Evolutionary conservation across 2,329 filamentous ascomycete genomes (phyloP), one percentile per base, ranked within the genome.

Genomic region (Aspergillus jensenii): DNA sequence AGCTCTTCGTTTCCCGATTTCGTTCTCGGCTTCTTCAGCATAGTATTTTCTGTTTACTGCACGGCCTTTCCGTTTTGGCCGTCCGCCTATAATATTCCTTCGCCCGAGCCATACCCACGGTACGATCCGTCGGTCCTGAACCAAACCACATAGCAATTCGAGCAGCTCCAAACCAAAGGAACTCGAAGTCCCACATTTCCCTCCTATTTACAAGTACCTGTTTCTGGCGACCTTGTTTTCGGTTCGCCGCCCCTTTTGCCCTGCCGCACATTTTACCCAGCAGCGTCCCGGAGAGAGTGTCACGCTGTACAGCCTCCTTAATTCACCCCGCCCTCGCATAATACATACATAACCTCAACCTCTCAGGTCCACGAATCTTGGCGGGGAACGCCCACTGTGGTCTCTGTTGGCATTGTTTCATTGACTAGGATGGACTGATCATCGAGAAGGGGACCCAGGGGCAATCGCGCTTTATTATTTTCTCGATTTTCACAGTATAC

Each of bases 171-270:
- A 49, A 52, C 41, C 41, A 44, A 49, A 52, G 57, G 45, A 45
- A 56, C 25, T 37, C 11, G 51, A 45, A 37, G 47, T 58, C 60
- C 67, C 65, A 64, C 63, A 59, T 60, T 59, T 62, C 44, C 59
- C 60, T 59, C 54, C 60, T 72, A 67, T 74, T 73, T 69, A 71
- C 69, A 67, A 68, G 64, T 71, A 68, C 67, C 71, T 69, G 52
- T 63, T 71, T 70, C 68, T 56, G 70, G 68, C 58, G 49, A 45
- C 60, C 43, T 52, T 52, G n/a, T 56, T 56, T 49, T 54, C 45
- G 45, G 54, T 52, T 58, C 52, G 52, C 56, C 55, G 49, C 45
- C 62, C 60, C 60, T 63, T 31, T 61, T 64, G 62, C 61, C 55
- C 31, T 52, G 12, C 39, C 61, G 52, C 47, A 41, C 37, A 61